Base-by-base conservation (phyloP, 108 stramenopile genomes). In the Ochromonas danica region DNA sequence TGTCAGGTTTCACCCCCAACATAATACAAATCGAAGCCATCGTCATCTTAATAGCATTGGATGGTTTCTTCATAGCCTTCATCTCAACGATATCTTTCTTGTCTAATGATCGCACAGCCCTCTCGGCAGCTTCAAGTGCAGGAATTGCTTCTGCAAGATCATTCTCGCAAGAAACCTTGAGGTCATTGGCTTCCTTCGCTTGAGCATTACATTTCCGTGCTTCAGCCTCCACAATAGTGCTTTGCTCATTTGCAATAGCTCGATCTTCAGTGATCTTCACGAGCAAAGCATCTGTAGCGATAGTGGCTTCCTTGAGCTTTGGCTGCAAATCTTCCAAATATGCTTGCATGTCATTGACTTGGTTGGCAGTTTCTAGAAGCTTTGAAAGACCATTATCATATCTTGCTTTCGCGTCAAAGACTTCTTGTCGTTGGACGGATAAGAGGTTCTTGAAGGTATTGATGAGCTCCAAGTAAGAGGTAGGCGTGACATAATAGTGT, bases 401-500 rank as follows among this genome's bases (percentile, higher is more conserved):
- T 6, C 89, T 80, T 27, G 78, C 83, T 84, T 89, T 86, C 57
- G 62, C 61, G 38, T 72, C 84, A 36, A 78, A 63, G 28, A 90
- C 87, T 27, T 84, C 79, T 38, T 42, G 62, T 40, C 84, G 67
- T 77, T 88, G 81, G 43, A 57, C 45, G 51, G 61, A 41, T 31
- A 88, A 78, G 70, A 86, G 78, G 51, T 86, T 86, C 80, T 84
- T 87, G 71, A 86, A 88, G 1, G 85, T 84, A 45, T 86, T 84
- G 81, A 90, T 90, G n/a, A 90, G 81, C 77, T 89, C 89, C 6
- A 90, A 77, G 75, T 90, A 90, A 22, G 84, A 85, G 2, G 89
- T 90, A 41, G 90, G 90, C 22, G 90, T 90, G n/a, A 88, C 87
- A 79, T 90, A 90, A 82, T 89, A 88, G 81, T 89, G 83, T 22